A percentile compares a stretch with the other conserved stretches of the same genome.
Conservation (phyloP, 163 green algal genomes). For the Volvox carteri region DNA sequence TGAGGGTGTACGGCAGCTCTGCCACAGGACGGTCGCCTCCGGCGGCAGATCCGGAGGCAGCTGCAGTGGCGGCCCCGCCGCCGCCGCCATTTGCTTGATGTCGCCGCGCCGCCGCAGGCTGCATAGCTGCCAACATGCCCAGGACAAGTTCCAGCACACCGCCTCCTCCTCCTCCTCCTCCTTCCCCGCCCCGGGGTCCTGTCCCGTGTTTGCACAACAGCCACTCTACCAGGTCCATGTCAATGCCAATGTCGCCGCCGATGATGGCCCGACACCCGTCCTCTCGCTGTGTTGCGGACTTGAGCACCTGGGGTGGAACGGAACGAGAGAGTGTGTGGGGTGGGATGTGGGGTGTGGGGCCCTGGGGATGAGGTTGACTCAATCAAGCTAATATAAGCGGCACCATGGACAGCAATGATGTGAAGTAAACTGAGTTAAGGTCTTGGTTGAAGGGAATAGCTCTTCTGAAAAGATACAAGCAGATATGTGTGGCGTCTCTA, state of each 20-base stretch:
- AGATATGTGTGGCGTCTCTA: no score
- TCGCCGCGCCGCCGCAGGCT: constrained; percentile 50
- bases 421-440: no score
- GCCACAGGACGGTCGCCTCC: background rate
- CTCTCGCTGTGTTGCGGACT: constrained; percentile 54
- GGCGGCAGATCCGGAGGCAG: background rate
- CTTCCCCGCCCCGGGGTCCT: no score
- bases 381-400: no score
- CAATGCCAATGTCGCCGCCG: no score
- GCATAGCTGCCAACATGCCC: constrained; percentile 72
- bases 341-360: background rate
- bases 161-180: no score
- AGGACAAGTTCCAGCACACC: constrained; percentile 64
- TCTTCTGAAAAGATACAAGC: no score
- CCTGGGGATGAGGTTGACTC: no score
- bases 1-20: constrained; percentile 8
- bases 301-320: constrained; percentile 45
- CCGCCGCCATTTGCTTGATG: background rate
- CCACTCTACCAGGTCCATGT: constrained; percentile 22
- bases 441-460: no score
- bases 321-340: background rate
- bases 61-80: background rate
- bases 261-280: constrained; percentile 31
- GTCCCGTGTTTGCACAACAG: constrained; percentile 44
- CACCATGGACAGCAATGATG: no score